Conservation (phyloP, 192 early-diverging fungal genomes). For the Coemansia sp. region DNA sequence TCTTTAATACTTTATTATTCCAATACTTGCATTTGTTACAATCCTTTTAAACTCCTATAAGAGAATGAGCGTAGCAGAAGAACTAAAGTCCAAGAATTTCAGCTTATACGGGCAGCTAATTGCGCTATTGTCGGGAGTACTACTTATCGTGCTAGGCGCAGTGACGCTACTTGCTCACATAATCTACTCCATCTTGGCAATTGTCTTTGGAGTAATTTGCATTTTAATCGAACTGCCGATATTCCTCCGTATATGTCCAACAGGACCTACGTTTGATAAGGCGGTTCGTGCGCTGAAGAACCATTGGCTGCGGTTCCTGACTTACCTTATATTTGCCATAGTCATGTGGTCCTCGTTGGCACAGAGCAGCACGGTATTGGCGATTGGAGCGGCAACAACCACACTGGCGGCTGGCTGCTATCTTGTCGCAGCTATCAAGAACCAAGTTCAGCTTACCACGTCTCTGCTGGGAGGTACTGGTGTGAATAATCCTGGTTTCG, state of each 20-base stretch:
- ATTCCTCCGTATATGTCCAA: constrained; percentile 42
- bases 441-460: constrained; percentile 45
- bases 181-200: constrained; percentile 51
- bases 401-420: constrained; percentile 48
- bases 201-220: constrained; percentile 50
- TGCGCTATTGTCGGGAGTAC: constrained; percentile 45
- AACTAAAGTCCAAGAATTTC: constrained; percentile 47
- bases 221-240: constrained; percentile 44
- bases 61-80: constrained; percentile 46
- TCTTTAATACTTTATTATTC: too few relatives aligned
- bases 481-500: constrained; percentile 23
- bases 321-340: constrained; percentile 47
- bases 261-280: constrained; percentile 37
- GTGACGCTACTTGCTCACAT: constrained; percentile 49
- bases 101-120: constrained; percentile 46
- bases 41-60: too few relatives aligned
- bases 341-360: constrained; percentile 56
- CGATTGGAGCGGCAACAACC: constrained; percentile 43
- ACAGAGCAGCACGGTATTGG: constrained; percentile 42
- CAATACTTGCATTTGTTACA: too few relatives aligned
- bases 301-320: constrained; percentile 51
- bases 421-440: constrained; percentile 46
- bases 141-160: constrained; percentile 47
- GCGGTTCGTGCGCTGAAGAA: constrained; percentile 40
- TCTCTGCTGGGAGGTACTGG: constrained; percentile 39